Conservation (phyloP, 805 yeast genomes). For the Yamadazyma takamatsuzukensis region DNA sequence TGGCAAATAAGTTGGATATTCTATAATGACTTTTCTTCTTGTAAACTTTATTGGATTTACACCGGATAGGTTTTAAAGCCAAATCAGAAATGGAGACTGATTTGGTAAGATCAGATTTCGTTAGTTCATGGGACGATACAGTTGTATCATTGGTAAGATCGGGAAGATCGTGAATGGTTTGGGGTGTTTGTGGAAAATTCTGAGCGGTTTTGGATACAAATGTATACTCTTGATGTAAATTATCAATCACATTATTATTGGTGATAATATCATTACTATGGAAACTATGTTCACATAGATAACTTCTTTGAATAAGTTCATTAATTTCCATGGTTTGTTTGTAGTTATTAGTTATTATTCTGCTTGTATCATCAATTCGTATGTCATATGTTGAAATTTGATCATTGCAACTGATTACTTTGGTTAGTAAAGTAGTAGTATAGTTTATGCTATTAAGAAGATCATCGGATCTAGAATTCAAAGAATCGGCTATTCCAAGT, state of each 20-base stretch:
- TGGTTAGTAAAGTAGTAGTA: slow-evolving; percentile 20
- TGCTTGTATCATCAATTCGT: slow-evolving; percentile 24
- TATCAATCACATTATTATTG: slow-evolving; percentile 27
- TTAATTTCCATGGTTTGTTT: slow-evolving; percentile 21
- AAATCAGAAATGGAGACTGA: slow-evolving; percentile 33
- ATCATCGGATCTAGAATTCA: slow-evolving; percentile 24
- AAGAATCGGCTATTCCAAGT: slow-evolving; percentile 24
- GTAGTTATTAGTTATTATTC: slow-evolving; percentile 20
- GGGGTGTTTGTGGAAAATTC: background rate
- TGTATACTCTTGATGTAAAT: slow-evolving; percentile 25
- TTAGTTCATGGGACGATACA: too few species aligned
- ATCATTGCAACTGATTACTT: slow-evolving; percentile 17
- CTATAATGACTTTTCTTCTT: slow-evolving; percentile 42
- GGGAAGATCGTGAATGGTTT: background rate
- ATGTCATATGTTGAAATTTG: slow-evolving; percentile 23
- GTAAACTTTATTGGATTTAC: slow-evolving; percentile 26
- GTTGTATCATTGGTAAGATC: background rate
- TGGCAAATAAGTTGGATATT: slow-evolving; percentile 34
- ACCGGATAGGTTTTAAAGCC: slow-evolving; percentile 38
- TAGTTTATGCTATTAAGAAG: slow-evolving; percentile 20
- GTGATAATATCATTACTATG: slow-evolving; percentile 28
- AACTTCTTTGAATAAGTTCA: slow-evolving; percentile 28
- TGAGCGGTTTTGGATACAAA: background rate
- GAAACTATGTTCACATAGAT: slow-evolving; percentile 31
- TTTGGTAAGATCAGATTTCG: slow-evolving; percentile 7